These are phyloP conservation scores for Rhizoclosmatium sp. DNA, from an alignment of 192 early-diverging fungal species.

Conservation along the genomic window DNA sequence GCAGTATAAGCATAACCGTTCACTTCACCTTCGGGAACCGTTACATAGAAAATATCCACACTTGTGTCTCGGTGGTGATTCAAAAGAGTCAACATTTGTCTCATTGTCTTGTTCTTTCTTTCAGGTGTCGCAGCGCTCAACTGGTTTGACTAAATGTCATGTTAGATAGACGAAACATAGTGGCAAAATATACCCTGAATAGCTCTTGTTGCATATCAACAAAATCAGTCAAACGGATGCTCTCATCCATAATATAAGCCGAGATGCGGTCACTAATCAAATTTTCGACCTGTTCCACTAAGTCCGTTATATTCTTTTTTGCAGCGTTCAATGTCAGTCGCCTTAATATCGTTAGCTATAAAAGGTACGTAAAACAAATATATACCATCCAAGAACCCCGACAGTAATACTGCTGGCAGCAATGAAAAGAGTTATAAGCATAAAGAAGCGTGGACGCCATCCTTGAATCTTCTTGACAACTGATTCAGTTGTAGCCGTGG, in stretches of 20 bases:
- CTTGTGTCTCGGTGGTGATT: background rate
- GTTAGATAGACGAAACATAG: background rate
- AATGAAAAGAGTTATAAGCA: background rate
- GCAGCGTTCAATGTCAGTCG: background rate
- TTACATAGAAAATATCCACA: background rate
- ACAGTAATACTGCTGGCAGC: background rate
- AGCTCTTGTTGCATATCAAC: background rate
- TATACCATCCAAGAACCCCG: background rate
- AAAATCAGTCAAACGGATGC: background rate
- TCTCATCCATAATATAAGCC: background rate
- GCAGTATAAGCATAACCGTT: background rate
- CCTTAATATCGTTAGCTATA: background rate
- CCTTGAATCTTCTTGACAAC: background rate
- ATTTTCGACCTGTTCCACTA: background rate
- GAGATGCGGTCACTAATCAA: background rate
- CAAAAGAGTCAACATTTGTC: background rate
- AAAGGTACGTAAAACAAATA: too few species aligned
- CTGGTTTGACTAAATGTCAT: background rate
- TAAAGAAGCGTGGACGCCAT: background rate
- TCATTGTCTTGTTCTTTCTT: background rate
- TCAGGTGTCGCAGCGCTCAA: background rate
- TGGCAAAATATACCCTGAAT: background rate
- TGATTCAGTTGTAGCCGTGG: background rate
- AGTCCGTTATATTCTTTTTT: background rate
- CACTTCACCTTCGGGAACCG: background rate